A percentile compares a stretch with the other conserved stretches of the same genome.
These are phyloP conservation scores for Metahyphopichia silvanorum DNA, from an alignment of 805 yeast species.

Conservation along the genomic window DNA sequence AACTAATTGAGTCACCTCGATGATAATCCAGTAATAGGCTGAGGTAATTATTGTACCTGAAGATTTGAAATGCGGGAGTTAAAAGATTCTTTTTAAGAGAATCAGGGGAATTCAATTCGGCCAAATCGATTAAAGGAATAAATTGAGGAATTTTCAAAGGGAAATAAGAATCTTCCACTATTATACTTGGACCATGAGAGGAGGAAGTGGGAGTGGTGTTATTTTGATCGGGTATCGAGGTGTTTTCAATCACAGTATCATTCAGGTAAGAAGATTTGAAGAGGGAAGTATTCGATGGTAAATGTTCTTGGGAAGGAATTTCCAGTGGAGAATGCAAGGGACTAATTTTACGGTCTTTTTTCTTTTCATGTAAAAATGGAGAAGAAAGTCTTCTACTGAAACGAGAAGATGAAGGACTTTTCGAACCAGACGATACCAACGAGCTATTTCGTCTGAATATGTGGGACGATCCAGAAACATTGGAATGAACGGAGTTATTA, in stretches of 20 bases:
- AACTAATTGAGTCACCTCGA: constrained; percentile 34
- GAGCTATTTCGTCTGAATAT: constrained; percentile 15
- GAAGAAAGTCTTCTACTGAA: constrained; percentile 10
- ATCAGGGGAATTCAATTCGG: constrained; percentile 22
- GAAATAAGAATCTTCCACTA: constrained; percentile 3
- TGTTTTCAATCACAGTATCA: no score
- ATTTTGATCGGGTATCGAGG: no score
- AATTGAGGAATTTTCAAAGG: constrained; percentile 11
- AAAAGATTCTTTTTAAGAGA: constrained; percentile 16
- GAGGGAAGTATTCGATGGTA: not conserved
- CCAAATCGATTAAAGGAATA: constrained; percentile 18
- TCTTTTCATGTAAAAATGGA: constrained; percentile 2
- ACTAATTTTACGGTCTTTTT: not conserved
- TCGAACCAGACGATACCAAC: constrained; percentile 13
- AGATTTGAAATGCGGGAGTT: constrained; percentile 26
- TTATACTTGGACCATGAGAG: not conserved
- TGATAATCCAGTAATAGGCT: constrained; percentile 28
- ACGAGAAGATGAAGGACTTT: constrained; percentile 7
- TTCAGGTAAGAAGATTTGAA: not conserved
- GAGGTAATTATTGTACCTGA: constrained; percentile 30
- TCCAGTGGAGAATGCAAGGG: constrained; percentile 1
- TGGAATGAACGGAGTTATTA: no score
- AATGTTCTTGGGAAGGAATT: constrained; percentile 1
- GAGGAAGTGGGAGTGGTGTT: no score
- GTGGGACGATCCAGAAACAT: not conserved